Conservation (phyloP, 768 basidiomycete species). For the Tulasnella sp. region DNA sequence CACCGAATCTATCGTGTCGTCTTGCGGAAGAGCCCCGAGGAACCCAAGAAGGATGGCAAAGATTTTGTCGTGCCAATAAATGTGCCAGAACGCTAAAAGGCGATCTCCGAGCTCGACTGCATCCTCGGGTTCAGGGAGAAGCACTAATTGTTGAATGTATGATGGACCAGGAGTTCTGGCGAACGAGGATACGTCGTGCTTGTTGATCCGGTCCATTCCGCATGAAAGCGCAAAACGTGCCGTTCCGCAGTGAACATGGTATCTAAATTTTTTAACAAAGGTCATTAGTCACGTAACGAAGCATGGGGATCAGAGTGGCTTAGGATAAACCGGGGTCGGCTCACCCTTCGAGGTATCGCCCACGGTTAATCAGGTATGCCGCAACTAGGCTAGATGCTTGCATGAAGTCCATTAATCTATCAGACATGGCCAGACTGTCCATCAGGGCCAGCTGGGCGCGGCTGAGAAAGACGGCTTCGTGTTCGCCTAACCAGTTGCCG, state of each 20-base stretch:
- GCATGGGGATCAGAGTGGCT: not conserved
- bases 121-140: not conserved
- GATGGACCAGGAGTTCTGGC: not conserved
- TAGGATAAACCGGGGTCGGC: not conserved
- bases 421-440: slow-evolving; percentile 9
- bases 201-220: slow-evolving; percentile 32
- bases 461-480: slow-evolving; percentile 10
- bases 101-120: not conserved
- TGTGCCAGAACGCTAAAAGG: slow-evolving; percentile 8
- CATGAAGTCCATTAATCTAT: slow-evolving; percentile 5
- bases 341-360: slow-evolving; percentile 1
- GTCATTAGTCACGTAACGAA: not conserved
- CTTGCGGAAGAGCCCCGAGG: not conserved
- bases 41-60: not conserved
- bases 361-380: not conserved
- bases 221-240: slow-evolving; percentile 61
- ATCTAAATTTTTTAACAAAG: not conserved
- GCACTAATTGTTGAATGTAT: not conserved
- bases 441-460: slow-evolving; percentile 6
- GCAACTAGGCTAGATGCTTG: not conserved
- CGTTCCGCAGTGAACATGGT: slow-evolving; percentile 43
- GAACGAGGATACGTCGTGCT: not conserved
- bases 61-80: not conserved
- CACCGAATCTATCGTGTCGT: not conserved
- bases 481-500: not conserved